Conservation (phyloP, 768 basidiomycete genomes). For the Russula sp. region DNA sequence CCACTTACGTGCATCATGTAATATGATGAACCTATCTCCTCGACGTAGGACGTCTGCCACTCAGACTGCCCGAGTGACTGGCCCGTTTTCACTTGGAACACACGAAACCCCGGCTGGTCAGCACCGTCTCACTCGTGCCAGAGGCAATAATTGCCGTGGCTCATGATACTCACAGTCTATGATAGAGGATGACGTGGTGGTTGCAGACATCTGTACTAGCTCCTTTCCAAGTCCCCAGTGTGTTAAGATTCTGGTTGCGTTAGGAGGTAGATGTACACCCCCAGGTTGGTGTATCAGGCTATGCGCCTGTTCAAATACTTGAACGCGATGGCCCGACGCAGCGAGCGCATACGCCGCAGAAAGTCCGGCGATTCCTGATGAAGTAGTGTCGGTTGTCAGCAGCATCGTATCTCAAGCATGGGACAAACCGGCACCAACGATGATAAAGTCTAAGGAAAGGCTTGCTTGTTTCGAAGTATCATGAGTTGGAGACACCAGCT, state of each 20-base stretch:
- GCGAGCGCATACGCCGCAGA: conserved; percentile 29
- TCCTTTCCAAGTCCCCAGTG: conserved; percentile 30
- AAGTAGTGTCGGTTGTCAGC: not conserved
- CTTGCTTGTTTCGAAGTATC: conserved; percentile 16
- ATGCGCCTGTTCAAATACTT: conserved; percentile 22
- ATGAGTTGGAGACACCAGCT: not conserved
- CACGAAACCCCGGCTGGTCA: conserved; percentile 4
- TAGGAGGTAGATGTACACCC: conserved; percentile 28
- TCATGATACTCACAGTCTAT: conserved; percentile 24
- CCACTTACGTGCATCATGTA: conserved; percentile 28
- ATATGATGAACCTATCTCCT: conserved; percentile 27
- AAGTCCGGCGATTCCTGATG: conserved; percentile 28
- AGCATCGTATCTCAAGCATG: not conserved
- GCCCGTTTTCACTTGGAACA: conserved; percentile 28
- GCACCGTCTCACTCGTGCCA: not conserved
- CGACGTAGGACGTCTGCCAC: conserved; percentile 25
- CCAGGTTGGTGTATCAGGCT: conserved; percentile 11
- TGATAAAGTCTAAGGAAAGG: conserved; percentile 26
- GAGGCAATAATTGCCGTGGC: not conserved
- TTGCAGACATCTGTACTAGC: conserved; percentile 14
- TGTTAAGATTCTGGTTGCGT: conserved; percentile 24
- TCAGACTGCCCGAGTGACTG: conserved; percentile 17
- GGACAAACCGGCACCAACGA: conserved; percentile 28
- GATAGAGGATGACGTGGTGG: conserved; percentile 14
- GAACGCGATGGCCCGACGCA: conserved; percentile 27